Evolutionary conservation across 768 basidiomycete species (phyloP), one percentile per base, ranked within the genome.

Genomic region (Leccinum disarticulatum): DNA sequence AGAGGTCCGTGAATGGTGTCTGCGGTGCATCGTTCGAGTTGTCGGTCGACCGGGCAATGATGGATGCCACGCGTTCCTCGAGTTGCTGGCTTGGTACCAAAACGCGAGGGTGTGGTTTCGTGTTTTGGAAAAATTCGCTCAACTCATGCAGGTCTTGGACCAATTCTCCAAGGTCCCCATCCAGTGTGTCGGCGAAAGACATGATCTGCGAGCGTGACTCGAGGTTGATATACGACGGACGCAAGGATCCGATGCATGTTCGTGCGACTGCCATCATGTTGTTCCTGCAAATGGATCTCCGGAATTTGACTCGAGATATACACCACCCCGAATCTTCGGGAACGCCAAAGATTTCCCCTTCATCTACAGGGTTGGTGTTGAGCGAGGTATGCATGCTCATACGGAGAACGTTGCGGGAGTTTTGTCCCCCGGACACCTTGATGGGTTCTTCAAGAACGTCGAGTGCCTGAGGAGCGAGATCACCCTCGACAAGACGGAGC

Each of bases 381-480:
- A 80, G 72, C 30, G 80, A 82, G 25, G 81, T 70, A 63, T 90
- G 87, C 84, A 95, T 87, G 73, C 93, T 94, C 91, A 95, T 93
- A 6, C 92, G 85, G 25, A 95, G 79, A n/a, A 95, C 90, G 64
- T 93, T 89, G 60, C 89, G 89, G 1, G 92, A 91, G 0, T 87
- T 81, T 51, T 85, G 86, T 25, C 90, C 88, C 47, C 87, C 85
- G 1, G 85, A 85, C 75, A 94, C 88, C 19, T 81, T 83, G 73
- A 91, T 85, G 0, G 94, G 94, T 66, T 95, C 90, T 66, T 97
- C 94, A 6, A 98, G 81, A n/a, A 98, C 93, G 52, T 95, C 95
- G 51, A 98, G 80, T 1, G 94, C 95, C 61, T 91, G 85, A 8
- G 87, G 74, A 10, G 95, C 88, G 35, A 94, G 81, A 62, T 95